Base-by-base conservation (phyloP, 345 rosid species). In the Rhizophora apiculata region DNA sequence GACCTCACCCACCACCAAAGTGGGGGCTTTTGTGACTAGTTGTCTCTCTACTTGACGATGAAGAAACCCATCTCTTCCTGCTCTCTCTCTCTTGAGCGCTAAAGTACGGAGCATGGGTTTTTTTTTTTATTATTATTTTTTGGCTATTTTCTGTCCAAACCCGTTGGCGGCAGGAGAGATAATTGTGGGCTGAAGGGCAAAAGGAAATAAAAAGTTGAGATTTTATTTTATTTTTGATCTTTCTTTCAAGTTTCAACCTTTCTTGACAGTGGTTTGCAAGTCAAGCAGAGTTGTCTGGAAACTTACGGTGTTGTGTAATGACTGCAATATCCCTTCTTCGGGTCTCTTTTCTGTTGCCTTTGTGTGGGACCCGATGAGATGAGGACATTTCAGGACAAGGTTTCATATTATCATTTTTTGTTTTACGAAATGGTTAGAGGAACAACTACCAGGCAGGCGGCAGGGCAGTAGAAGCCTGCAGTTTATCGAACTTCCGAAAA, bases 1-100 rank as follows among this genome's bases (percentile, higher is more conserved):
- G 73, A 62, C 63, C 71, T 66, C 69, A 82, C 87, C 87, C 59
- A 69, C 87, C 59, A 71, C 71, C 75, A 62, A 68, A 69, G 39
- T 43, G 49, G 37, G 56, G 58, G 79, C 67, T 67, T 69, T 51
- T 76, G 24, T 37, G 48, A 36, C 37, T 5, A n/a, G 34, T 3
- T 43, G 49, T 43, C 49, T 64, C 59, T 20, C 59, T 8, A 22
- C n/a, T 60, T 27, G 15, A 43, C 63, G 43, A 54, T 20, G 30
- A 56, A 36, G 51, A 21, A n/a, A 72, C 57, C 51, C 60, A 21
- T 37, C 63, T n/a, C 62, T 18, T 3, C 48, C 0, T 20, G 2
- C 24, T 13, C 6, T 22, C 34, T 32, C 60, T 48, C 34, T 8
- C 9, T 5, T 31, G 3, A 20, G 4, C 34, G 37, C n/a, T 30